phyloP scores from a whole-genome alignment of 1,284 basidiomycete species.

The Malassezia dermatis region DNA sequence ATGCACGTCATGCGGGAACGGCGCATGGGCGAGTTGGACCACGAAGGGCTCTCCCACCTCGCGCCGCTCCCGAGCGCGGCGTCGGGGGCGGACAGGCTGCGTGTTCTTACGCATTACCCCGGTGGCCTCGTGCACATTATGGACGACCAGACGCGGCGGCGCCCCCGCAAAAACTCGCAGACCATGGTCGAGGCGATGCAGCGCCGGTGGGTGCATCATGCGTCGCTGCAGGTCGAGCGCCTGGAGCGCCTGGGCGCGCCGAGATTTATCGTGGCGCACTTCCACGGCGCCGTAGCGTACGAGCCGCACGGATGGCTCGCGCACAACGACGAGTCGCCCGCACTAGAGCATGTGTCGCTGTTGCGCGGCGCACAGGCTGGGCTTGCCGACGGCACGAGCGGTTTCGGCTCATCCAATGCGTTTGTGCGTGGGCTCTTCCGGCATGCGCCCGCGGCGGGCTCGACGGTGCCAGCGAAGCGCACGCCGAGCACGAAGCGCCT shows the following conservation, averaged over 20 bases:
- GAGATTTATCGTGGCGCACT: conserved; percentile 86
- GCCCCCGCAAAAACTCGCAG: conserved; percentile 79
- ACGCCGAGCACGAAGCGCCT: conserved; percentile 58
- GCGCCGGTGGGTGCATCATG: conserved; percentile 88
- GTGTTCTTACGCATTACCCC: conserved; percentile 73
- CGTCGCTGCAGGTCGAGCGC: conserved; percentile 57
- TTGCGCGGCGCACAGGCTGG: conserved; percentile 57
- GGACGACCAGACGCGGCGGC: conserved; percentile 81
- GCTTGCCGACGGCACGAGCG: conserved; percentile 20
- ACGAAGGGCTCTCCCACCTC: conserved; percentile 67
- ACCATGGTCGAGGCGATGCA: conserved; percentile 89
- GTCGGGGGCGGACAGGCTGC: conserved; percentile 73
- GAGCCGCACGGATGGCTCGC: conserved; percentile 79
- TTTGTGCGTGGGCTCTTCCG: conserved; percentile 89
- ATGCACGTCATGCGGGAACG: conserved; percentile 69
- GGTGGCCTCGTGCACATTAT: conserved; percentile 91
- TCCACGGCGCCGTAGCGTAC: conserved; percentile 80
- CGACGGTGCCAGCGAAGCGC: conserved; percentile 48
- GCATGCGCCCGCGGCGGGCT: conserved; percentile 68
- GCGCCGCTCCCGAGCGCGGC: conserved; percentile 56
- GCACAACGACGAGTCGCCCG: conserved; percentile 75
- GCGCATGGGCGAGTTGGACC: conserved; percentile 67
- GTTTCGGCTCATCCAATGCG: conserved; percentile 50
- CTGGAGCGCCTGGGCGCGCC: conserved; percentile 59
- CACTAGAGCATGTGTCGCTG: conserved; percentile 82